Base-by-base conservation (phyloP, 2,329 filamentous ascomycete genomes). In the Aureobasidium pullulans region DNA sequence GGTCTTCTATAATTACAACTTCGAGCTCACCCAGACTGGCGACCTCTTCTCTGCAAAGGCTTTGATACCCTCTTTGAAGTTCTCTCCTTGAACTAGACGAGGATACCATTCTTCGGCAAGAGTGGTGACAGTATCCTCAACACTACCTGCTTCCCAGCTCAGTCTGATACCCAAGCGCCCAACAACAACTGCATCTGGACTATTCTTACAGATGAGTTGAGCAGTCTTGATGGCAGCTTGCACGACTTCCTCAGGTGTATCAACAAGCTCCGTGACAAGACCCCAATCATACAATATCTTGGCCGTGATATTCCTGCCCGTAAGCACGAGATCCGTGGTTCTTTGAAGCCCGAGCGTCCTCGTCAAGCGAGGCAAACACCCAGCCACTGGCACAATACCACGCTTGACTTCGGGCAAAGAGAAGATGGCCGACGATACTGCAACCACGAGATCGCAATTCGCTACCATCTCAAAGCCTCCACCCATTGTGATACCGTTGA, bases 391-490 rank as follows among this genome's bases (percentile, higher is more conserved):
- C 37, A 76, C 81, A 34, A 83, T 75, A n/a, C 81, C 80, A 16
- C 80, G 75, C 58, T 77, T 75, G 2, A 77, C 80, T 68, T 83
- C 81, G 9, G 81, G 79, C 8, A 83, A 72, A 1, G 74, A 78
- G 60, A 83, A 83, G 0, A 70, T 76, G 5, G 81, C 80, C 4
- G 72, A 74, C 1, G 79, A 76, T 0, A 78, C 76, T 1, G 81
- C 81, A 8, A 83, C 72, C 4, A 82, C 77, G 66, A 84, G 71
- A 62, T 82, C 80, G 79, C 79, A 82, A 52, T 80, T 80, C 57
- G 82, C 69, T 8, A 77, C 75, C 64, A 82, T 79, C 69, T 84
- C 81, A 63, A 82, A 83, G 0, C 81, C 82, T 4, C 81, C 82
- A 0, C 82, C 82, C 48, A 82, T 71, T 1, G 80, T 80, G 61